Evolutionary conservation across 2,329 filamentous ascomycete species (phyloP).

Genomic region (Beauveria brongniartii): DNA sequence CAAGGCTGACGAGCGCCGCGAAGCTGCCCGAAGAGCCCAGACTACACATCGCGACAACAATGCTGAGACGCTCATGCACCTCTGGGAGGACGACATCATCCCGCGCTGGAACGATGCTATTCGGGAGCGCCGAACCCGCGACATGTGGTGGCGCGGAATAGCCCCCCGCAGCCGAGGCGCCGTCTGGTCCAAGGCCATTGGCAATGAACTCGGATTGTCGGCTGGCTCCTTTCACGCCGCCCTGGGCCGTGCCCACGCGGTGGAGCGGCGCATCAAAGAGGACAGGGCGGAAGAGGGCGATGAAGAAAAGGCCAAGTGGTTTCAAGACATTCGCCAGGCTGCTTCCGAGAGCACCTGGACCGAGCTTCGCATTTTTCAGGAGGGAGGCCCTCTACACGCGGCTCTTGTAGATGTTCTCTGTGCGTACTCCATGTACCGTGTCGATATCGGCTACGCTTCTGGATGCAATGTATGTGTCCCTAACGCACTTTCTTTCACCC

Average conservation of each 20-base stretch:
- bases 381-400: conserved; percentile 57
- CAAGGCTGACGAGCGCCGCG: conserved; percentile 52
- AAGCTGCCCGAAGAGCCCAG: conserved; percentile 43
- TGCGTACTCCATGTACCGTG: conserved; percentile 75
- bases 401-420: conserved; percentile 64
- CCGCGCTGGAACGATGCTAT: conserved; percentile 69
- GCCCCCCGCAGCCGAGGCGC: conserved; percentile 60
- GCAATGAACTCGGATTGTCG: conserved; percentile 63
- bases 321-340: conserved; percentile 56
- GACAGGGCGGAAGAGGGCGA: conserved; percentile 47
- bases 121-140: conserved; percentile 58
- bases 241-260: conserved; percentile 55
- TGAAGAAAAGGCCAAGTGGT: conserved; percentile 48
- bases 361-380: conserved; percentile 65
- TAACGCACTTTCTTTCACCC: background rate
- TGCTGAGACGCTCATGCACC: conserved; percentile 45
- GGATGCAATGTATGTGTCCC: conserved; percentile 61
- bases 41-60: conserved; percentile 46
- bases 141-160: conserved; percentile 77
- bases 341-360: conserved; percentile 57
- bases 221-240: conserved; percentile 63
- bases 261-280: conserved; percentile 48
- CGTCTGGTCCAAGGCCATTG: conserved; percentile 64
- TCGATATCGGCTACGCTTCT: conserved; percentile 69
- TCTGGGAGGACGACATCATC: conserved; percentile 71